phyloP scores from a whole-genome alignment of 2,329 filamentous ascomycete genomes.

The Colletotrichum nymphaeae region DNA sequence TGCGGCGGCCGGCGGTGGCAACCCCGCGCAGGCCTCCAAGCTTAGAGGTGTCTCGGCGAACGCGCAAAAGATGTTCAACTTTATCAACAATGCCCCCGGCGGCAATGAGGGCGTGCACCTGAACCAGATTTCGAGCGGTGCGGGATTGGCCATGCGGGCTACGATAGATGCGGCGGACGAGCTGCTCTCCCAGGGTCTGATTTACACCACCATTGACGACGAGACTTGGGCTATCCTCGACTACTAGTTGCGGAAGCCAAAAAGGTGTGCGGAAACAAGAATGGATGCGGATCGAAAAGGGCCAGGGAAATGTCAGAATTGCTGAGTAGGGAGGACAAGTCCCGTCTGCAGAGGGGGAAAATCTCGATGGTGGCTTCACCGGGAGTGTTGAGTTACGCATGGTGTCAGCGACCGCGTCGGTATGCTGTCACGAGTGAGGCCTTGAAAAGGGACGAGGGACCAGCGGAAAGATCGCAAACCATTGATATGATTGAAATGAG shows the following conservation, averaged over 20 bases:
- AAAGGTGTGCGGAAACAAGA: neutral
- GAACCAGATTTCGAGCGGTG: slow-evolving; percentile 76
- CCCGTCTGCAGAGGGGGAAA: no score
- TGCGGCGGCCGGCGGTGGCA: slow-evolving; percentile 49
- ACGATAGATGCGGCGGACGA: slow-evolving; percentile 86
- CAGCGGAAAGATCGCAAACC: neutral
- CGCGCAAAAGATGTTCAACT: slow-evolving; percentile 78
- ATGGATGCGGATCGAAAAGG: neutral
- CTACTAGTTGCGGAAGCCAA: slow-evolving; percentile 51
- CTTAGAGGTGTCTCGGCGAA: slow-evolving; percentile 61
- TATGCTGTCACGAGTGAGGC: neutral
- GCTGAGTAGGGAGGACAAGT: neutral
- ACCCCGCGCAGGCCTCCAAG: slow-evolving; percentile 48
- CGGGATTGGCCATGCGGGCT: slow-evolving; percentile 75
- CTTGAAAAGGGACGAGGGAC: neutral
- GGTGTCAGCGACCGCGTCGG: neutral
- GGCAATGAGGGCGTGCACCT: slow-evolving; percentile 87
- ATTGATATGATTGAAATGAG: slow-evolving; percentile 28
- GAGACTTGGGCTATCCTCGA: slow-evolving; percentile 91
- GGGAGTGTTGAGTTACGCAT: neutral
- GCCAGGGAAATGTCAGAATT: neutral
- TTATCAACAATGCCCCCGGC: slow-evolving; percentile 74
- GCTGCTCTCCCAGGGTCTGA: slow-evolving; percentile 76
- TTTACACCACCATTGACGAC: slow-evolving; percentile 94
- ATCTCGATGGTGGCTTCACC: neutral